Conservation (phyloP, 148 eudicot species). For the Polygonum maritimum region DNA sequence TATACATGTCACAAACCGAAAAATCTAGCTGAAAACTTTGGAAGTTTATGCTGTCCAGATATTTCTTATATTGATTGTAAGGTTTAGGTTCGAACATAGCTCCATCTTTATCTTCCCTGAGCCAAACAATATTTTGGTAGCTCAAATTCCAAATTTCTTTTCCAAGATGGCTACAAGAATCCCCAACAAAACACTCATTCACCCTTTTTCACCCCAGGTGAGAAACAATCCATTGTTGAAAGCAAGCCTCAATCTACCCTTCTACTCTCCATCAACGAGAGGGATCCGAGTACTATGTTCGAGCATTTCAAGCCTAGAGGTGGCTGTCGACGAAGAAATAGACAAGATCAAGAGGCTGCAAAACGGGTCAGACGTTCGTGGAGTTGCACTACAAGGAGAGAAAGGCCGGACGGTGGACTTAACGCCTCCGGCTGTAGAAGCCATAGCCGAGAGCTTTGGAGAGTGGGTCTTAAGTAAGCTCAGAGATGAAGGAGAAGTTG, state of each 20-base stretch:
- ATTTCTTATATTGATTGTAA: constrained; percentile 2
- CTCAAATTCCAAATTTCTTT: neutral
- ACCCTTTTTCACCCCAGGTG: neutral
- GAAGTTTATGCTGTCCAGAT: constrained; percentile 8
- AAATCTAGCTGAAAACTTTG: constrained; percentile 4
- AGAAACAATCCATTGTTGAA: neutral
- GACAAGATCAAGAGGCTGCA: constrained; percentile 74
- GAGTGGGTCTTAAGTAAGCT: constrained; percentile 55
- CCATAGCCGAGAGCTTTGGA: constrained; percentile 90
- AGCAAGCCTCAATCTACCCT: neutral
- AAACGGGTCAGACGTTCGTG: constrained; percentile 88
- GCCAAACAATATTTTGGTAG: neutral
- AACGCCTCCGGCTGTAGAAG: constrained; percentile 71
- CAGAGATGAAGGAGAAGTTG: constrained; percentile 12
- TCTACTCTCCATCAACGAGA: neutral
- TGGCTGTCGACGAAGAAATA: constrained; percentile 56
- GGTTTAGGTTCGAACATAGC: constrained; percentile 3
- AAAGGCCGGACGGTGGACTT: constrained; percentile 65
- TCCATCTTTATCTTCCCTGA: constrained; percentile 5
- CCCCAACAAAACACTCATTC: neutral
- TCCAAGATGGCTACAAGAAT: neutral
- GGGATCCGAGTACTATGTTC: neutral
- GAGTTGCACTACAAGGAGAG: constrained; percentile 80
- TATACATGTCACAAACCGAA: neutral
- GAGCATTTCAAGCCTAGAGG: constrained; percentile 20